phyloP scores from a whole-genome alignment of 208 protist genomes.

The Trypanosomatidae sp. region DNA sequence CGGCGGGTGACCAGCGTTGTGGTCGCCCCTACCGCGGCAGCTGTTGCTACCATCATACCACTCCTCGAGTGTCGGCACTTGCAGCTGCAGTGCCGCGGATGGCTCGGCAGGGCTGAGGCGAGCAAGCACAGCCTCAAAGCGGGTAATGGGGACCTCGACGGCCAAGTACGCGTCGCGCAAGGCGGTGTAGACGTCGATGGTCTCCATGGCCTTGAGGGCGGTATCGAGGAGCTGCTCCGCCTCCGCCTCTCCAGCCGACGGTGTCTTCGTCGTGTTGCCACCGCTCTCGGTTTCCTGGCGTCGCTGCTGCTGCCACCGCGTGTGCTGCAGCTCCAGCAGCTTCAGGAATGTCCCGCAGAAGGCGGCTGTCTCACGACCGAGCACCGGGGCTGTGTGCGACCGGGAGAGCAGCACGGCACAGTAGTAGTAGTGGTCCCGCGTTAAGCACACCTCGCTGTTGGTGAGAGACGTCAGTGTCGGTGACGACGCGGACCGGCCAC shows the following conservation, averaged over 20 bases:
- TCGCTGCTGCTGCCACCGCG: not conserved
- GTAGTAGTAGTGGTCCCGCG: slow-evolving; percentile 62
- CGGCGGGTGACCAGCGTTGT: slow-evolving; percentile 6
- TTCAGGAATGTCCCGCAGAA: slow-evolving; percentile 66
- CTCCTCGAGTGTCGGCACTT: slow-evolving; percentile 12
- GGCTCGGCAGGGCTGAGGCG: slow-evolving; percentile 13
- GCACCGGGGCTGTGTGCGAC: slow-evolving; percentile 39
- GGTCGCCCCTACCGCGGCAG: not conserved
- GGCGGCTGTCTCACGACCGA: slow-evolving; percentile 58
- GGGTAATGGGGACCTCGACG: slow-evolving; percentile 12
- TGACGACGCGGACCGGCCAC: not conserved
- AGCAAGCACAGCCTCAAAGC: slow-evolving; percentile 15
- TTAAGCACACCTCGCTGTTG: slow-evolving; percentile 10
- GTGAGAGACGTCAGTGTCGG: not conserved
- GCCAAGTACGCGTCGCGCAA: slow-evolving; percentile 55
- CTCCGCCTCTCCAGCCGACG: slow-evolving; percentile 26
- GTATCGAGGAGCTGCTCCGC: slow-evolving; percentile 33
- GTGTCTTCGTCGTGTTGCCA: not conserved
- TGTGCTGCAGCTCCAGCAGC: slow-evolving; percentile 42
- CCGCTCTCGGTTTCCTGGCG: not conserved
- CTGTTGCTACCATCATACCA: slow-evolving; percentile 14
- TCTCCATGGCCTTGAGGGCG: slow-evolving; percentile 27
- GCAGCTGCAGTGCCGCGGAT: not conserved
- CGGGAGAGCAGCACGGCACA: slow-evolving; percentile 37
- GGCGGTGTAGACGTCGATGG: slow-evolving; percentile 33